These are phyloP conservation scores for Paramecium caudatum DNA, from an alignment of 73 alveolate species.

Conservation along the genomic window DNA sequence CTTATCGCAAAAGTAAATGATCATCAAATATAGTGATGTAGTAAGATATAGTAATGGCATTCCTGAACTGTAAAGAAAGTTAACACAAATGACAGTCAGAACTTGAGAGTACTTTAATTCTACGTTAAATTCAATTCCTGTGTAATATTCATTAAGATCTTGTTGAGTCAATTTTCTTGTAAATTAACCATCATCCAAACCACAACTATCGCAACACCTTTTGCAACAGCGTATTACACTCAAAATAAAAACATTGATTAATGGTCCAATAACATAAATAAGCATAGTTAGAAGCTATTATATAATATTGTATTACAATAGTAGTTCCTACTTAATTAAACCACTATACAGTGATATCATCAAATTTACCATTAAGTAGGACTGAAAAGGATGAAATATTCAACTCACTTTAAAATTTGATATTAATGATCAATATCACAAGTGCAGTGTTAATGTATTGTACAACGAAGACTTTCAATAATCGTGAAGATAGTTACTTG, in stretches of 20 bases:
- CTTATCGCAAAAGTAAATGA: conserved; percentile 18
- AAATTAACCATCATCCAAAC: background rate
- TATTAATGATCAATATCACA: conserved; percentile 56
- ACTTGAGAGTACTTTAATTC: conserved; percentile 31
- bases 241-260: background rate
- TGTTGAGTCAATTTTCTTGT: conserved; percentile 48
- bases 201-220: conserved; percentile 10
- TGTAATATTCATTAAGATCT: conserved; percentile 57
- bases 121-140: conserved; percentile 21
- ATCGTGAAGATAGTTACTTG: conserved; percentile 37
- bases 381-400: conserved; percentile 16
- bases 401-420: background rate
- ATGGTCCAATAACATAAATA: conserved; percentile 22
- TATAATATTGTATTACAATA: conserved; percentile 23
- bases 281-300: conserved; percentile 49
- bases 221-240: background rate
- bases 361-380: conserved; percentile 59
- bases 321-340: conserved; percentile 65
- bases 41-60: conserved; percentile 37
- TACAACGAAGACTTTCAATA: conserved; percentile 22
- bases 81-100: conserved; percentile 46
- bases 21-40: background rate
- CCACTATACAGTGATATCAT: conserved; percentile 62
- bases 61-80: conserved; percentile 38
- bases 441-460: conserved; percentile 53